Evolutionary conservation across 2,329 filamentous ascomycete genomes (phyloP).

Genomic region (Penicillium sp.): DNA sequence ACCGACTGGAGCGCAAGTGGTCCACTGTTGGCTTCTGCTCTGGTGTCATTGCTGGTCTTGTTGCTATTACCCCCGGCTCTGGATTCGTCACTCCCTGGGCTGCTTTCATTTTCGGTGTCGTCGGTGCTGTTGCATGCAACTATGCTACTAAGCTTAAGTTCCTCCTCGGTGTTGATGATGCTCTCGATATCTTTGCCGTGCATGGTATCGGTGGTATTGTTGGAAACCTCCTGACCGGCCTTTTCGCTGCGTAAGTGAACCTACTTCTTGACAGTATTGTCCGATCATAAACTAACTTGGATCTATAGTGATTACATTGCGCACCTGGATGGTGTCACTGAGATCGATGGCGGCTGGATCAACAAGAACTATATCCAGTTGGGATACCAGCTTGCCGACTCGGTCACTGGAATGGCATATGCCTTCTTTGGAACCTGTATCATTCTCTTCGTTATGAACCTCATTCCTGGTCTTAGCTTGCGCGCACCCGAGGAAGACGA

Average conservation of each 20-base stretch:
- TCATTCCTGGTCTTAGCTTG: conserved; percentile 72
- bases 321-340: conserved; percentile 68
- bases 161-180: conserved; percentile 75
- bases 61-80: conserved; percentile 84
- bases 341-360: conserved; percentile 75
- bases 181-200: conserved; percentile 84
- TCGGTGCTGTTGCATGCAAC: conserved; percentile 77
- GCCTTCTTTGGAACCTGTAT: conserved; percentile 75
- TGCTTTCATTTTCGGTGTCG: conserved; percentile 73
- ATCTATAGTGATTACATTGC: conserved; percentile 71
- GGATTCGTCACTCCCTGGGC: conserved; percentile 85
- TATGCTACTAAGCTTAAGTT: conserved; percentile 93
- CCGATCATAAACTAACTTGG: conserved; percentile 10
- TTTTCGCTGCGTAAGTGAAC: conserved; percentile 69
- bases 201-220: conserved; percentile 76
- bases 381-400: conserved; percentile 80
- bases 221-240: conserved; percentile 74
- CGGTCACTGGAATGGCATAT: conserved; percentile 71
- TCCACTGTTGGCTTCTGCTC: conserved; percentile 92
- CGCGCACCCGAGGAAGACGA: conserved; percentile 76
- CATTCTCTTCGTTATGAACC: conserved; percentile 77
- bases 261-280: not conserved
- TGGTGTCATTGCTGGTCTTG: conserved; percentile 81
- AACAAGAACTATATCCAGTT: conserved; percentile 82
- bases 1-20: conserved; percentile 86